Percentiles rank a stretch among this genome's conserved stretches.
Conservation (phyloP, 2,329 filamentous ascomycete genomes). For the Aspergillus sp. region DNA sequence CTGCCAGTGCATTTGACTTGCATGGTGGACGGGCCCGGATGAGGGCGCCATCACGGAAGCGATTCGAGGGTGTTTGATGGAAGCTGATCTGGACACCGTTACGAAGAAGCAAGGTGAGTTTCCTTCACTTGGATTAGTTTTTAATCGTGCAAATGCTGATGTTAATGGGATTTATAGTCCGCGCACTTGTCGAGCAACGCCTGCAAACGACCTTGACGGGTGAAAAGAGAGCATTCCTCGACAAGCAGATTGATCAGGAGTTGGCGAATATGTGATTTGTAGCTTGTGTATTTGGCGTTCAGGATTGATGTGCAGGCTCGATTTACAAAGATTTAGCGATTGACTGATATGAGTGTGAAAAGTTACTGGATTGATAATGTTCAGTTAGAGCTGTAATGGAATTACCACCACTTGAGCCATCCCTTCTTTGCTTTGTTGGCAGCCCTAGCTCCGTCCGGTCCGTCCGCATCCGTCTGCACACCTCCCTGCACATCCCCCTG, state of each 20-base stretch:
- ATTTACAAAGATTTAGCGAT: no score
- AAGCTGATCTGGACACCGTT: slow-evolving; percentile 91
- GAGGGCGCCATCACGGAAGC: slow-evolving; percentile 75
- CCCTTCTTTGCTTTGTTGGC: neutral
- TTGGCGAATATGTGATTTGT: slow-evolving; percentile 76
- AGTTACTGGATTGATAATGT: no score
- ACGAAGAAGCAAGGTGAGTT: slow-evolving; percentile 83
- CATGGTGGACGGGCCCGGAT: slow-evolving; percentile 57
- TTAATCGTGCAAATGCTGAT: neutral
- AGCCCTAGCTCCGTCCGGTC: no score
- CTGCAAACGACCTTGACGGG: slow-evolving; percentile 81
- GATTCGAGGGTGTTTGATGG: slow-evolving; percentile 70
- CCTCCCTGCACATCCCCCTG: neutral
- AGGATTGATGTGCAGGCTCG: no score
- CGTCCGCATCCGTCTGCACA: no score
- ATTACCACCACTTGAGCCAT: neutral
- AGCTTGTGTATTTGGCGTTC: no score
- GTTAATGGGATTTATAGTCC: slow-evolving; percentile 40
- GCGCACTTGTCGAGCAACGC: slow-evolving; percentile 84
- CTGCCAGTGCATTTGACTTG: slow-evolving; percentile 50
- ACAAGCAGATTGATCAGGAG: slow-evolving; percentile 86
- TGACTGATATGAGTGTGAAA: no score
- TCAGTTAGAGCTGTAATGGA: no score
- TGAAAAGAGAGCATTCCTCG: slow-evolving; percentile 81
- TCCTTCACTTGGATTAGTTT: neutral